Base-by-base conservation (phyloP, 805 yeast genomes). In the Pichia eremophila region DNA sequence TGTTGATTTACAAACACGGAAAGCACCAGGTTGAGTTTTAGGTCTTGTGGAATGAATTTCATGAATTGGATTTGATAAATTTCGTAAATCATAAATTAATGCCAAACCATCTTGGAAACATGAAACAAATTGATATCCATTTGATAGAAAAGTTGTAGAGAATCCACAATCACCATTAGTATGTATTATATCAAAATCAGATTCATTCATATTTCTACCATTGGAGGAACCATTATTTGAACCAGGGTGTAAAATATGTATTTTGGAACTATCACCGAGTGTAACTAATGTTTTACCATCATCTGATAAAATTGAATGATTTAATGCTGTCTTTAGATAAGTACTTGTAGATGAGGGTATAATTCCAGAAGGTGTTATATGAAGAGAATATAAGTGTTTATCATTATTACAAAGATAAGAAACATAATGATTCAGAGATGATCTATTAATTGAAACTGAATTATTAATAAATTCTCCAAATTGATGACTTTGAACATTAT, bases 21-120 rank as follows among this genome's bases (percentile, higher is more conserved):
- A 69, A 50, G 66, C 70, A 48, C 64, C 74, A 57, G 54, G 51
- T 34, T 74, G 69, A 40, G 74, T 67, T 54, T 71, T 69, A 54
- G 72, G 67, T 52, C 90, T 68, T 0, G 91, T 81, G 4, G 89
- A 80, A 44, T 68, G 66, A 29, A 84, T 69, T 48, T 72, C 74
- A 46, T 73, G 70, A 15, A 83, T 50, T 6, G 88, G 86, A 9
- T 62, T 54, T 2, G 65, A 56, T 46, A 79, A 61, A 51, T 81
- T 81, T 53, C 98, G 69, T 8, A 85, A 61, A 63, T 90, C 98
- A 61, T 81, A 90, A 9, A 90, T 66, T 52, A 81, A 70, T 50
- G 91, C 81, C 19, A 78, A 68, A 8, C 98, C 98, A 59, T 85
- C 89, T 64, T 90, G 96, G 62, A 88, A 88, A 25, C 89, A 81